A percentile compares a stretch with the other conserved stretches of the same genome.
Evolutionary conservation across 73 alveolate genomes (phyloP).

Genomic region (Uronychia setigera): DNA sequence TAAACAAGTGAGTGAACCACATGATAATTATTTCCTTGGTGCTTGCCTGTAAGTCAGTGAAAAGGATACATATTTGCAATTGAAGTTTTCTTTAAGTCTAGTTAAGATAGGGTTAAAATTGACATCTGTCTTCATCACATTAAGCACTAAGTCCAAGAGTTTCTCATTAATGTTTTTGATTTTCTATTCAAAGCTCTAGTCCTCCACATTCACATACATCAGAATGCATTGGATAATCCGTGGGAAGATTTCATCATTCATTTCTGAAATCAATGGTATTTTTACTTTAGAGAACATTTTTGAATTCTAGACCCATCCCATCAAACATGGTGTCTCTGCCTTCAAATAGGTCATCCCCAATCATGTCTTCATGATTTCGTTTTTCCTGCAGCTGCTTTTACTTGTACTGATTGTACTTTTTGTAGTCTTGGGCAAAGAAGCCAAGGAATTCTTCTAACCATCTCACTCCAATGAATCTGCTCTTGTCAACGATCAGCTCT

Average conservation of each 20-base stretch:
- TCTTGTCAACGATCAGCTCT: slow-evolving; percentile 8
- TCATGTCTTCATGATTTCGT: neutral
- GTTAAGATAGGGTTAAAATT: slow-evolving; percentile 39
- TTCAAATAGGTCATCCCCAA: neutral
- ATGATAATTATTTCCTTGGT: slow-evolving; percentile 59
- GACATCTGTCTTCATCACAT: slow-evolving; percentile 23
- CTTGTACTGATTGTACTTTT: neutral
- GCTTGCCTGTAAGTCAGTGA: slow-evolving; percentile 9
- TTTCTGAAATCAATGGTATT: slow-evolving; percentile 20
- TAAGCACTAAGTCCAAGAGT: slow-evolving; percentile 45
- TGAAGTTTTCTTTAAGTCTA: slow-evolving; percentile 41
- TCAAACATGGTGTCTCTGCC: slow-evolving; percentile 1
- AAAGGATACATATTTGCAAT: neutral
- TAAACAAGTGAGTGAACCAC: slow-evolving; percentile 63
- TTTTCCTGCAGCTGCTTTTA: neutral
- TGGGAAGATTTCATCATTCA: slow-evolving; percentile 41
- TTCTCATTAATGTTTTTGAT: slow-evolving; percentile 23
- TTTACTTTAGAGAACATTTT: neutral
- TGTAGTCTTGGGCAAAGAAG: slow-evolving; percentile 51
- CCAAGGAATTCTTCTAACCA: slow-evolving; percentile 62
- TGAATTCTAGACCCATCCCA: slow-evolving; percentile 15
- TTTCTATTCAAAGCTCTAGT: slow-evolving; percentile 5
- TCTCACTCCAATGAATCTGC: slow-evolving; percentile 30
- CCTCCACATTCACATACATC: slow-evolving; percentile 23
- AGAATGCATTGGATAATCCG: slow-evolving; percentile 43